A percentile compares a stretch with the other conserved stretches of the same genome.
These are phyloP conservation scores for Vitis rotundifolia DNA, from an alignment of 164 flowering plant genomes.

Conservation along the genomic window DNA sequence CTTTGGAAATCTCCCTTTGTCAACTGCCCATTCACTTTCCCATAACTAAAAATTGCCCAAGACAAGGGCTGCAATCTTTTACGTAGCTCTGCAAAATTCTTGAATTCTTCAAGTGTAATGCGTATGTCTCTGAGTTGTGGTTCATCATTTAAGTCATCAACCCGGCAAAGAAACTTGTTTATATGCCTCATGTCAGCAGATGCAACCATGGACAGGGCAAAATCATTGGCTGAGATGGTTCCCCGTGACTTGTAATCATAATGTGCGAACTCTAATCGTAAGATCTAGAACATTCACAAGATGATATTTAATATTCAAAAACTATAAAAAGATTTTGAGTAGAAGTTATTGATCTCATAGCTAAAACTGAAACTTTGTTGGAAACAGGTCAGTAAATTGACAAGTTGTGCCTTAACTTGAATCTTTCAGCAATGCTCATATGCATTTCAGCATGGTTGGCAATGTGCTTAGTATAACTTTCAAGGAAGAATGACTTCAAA, in stretches of 20 bases:
- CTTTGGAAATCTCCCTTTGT: conserved; percentile 74
- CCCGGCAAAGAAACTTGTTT: conserved; percentile 64
- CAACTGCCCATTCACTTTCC: conserved; percentile 68
- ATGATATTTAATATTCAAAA: too few species aligned
- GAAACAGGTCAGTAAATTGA: too few species aligned
- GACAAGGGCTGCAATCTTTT: conserved; percentile 58
- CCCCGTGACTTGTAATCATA: conserved; percentile 69
- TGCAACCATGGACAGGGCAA: conserved; percentile 83
- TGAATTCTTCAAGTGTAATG: conserved; percentile 73
- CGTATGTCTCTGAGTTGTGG: conserved; percentile 45
- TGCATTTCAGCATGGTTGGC: too few species aligned
- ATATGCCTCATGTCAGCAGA: conserved; percentile 83
- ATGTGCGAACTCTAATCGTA: conserved; percentile 77
- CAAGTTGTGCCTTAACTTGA: too few species aligned
- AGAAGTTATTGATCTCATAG: too few species aligned
- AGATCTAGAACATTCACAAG: conserved; percentile 44
- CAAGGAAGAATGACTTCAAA: too few species aligned
- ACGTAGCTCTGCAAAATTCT: conserved; percentile 67
- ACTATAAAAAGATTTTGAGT: too few species aligned
- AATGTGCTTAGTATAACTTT: too few species aligned
- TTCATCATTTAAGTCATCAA: conserved; percentile 52
- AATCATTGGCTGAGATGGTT: conserved; percentile 78
- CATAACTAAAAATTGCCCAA: conserved; percentile 72
- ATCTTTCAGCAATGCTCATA: too few species aligned
- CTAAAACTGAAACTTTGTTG: not conserved